Base-by-base conservation (phyloP, 331 rosid species). In the Acacia pycnantha region DNA sequence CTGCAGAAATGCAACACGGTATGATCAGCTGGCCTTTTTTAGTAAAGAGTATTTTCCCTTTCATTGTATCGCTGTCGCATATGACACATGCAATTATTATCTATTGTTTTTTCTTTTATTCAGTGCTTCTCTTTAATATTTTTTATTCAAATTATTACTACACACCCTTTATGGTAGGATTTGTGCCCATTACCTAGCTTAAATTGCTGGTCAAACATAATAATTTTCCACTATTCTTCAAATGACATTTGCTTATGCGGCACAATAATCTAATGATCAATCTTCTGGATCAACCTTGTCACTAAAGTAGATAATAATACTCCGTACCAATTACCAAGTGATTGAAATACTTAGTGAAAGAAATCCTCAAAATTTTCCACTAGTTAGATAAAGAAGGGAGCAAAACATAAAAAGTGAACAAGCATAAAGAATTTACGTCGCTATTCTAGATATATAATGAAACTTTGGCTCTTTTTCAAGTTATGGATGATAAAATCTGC, bases 401-500 rank as follows among this genome's bases (percentile, higher is more conserved):
- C n/a, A 50, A 50, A 50, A 50, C 56, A 50, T 5, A 50, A 50
- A 16, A 47, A 13, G n/a, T 16, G 19, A 77, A 10, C 41, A 27
- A 22, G 50, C 31, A 68, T 15, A 5, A 51, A 73, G 44, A 37
- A 43, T 53, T 18, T 33, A 54, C 31, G 22, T 61, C 50, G 13
- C 48, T 26, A 74, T 79, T 46, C 67, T 16, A 72, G 75, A 62
- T 53, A 66, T 19, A 54, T 33, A 51, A 74, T 79, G 31, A 56
- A 69, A 40, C 48, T 65, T 56, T 50, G 74, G 10, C 48, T 68
- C 62, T 12, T 33, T 74, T 58, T 69, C 81, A 74, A 58, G 81
- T 50, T 73, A 81, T 59, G 48, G 37, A 54, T 18, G 74, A 77
- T 33, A 65, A 37, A 59, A 58, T 66, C 75, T 47, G 29, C 61